Base-by-base conservation (phyloP, 108 stramenopile species). In the Cyclotella atomus region DNA sequence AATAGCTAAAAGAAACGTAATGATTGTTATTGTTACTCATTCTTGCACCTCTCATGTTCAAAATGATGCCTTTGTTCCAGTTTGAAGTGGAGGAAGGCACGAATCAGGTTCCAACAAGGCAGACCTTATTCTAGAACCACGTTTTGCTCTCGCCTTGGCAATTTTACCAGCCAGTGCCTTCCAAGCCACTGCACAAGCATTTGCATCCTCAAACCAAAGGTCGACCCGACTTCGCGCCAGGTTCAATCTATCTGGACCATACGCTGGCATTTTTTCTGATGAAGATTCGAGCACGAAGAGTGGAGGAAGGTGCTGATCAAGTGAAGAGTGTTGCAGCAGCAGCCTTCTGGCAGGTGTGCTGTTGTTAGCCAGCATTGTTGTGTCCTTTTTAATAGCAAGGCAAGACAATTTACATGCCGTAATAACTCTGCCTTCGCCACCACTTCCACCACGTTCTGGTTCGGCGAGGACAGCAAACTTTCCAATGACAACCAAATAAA, bases 171-270 rank as follows among this genome's bases (percentile, higher is more conserved):
- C 64, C n/a, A 87, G 61, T 17, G 77, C 69, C 29, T 78, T 81
- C 59, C 79, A 84, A 6, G 94, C 90, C 24, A 80, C 68, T 10
- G 73, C 65, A 25, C 83, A 83, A 15, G 88, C 84, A 64, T 83
- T 81, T 24, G 81, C 54, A 81, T 95, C 86, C 76, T 95, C 94
- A 66, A 92, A 95, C 94, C 94, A 95, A 38, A 95, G 68, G 68
- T 92, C 91, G 66, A 92, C 61, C n/a, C 84, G 59, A 66, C 88
- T 91, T 33, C 69, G 77, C 49, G 61, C 70, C 27, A 83, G 28
- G 12, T 57, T 71, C 20, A 77, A 59, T 27, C 79, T 60, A 69
- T 69, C 61, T 10, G 67, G 62, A 23, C 72, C 61, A 17, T 64
- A 46, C 12, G 50, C 63, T 23, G 67, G 68, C 24, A 65, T 49